A percentile compares a stretch with the other conserved stretches of the same genome.
Evolutionary conservation across 1,284 basidiomycete genomes (phyloP).

Genomic region (Phaffia rhodozyma): DNA sequence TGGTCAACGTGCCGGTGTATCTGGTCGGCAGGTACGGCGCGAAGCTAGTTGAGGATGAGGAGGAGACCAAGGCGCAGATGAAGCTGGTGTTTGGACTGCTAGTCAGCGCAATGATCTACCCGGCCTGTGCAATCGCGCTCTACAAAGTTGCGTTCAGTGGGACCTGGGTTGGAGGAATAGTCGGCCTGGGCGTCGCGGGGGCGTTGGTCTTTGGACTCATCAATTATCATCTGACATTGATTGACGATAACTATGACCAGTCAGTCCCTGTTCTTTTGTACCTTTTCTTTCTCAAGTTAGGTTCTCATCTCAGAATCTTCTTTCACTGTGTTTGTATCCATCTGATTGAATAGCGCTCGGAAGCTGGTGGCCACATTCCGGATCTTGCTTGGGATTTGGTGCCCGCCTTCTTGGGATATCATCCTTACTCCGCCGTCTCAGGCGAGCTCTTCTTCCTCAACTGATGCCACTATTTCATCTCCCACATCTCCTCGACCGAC

Average conservation of each 20-base stretch:
- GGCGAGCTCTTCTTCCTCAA: constrained; percentile 23
- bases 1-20: constrained; percentile 74
- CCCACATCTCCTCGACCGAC: neutral
- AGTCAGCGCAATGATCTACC: constrained; percentile 62
- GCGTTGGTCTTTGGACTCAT: constrained; percentile 49
- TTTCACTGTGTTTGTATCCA: neutral
- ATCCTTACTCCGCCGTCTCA: constrained; percentile 55
- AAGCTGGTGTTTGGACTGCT: constrained; percentile 75
- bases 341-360: constrained; percentile 39
- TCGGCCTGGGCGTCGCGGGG: constrained; percentile 39
- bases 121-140: constrained; percentile 37
- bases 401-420: constrained; percentile 65
- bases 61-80: constrained; percentile 84
- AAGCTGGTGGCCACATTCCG: constrained; percentile 78
- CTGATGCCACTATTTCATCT: constrained; percentile 13
- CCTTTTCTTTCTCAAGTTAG: neutral
- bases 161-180: constrained; percentile 44
- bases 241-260: constrained; percentile 63
- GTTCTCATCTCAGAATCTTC: neutral
- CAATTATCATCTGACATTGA: constrained; percentile 50
- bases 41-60: constrained; percentile 65
- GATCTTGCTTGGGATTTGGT: constrained; percentile 79
- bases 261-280: constrained; percentile 36
- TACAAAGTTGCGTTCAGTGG: constrained; percentile 63
- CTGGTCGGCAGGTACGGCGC: constrained; percentile 62